A percentile compares a stretch with the other conserved stretches of the same genome.
These are phyloP conservation scores for Globisporangium canariense DNA, from an alignment of 352 stramenopile genomes.

Conservation along the genomic window DNA sequence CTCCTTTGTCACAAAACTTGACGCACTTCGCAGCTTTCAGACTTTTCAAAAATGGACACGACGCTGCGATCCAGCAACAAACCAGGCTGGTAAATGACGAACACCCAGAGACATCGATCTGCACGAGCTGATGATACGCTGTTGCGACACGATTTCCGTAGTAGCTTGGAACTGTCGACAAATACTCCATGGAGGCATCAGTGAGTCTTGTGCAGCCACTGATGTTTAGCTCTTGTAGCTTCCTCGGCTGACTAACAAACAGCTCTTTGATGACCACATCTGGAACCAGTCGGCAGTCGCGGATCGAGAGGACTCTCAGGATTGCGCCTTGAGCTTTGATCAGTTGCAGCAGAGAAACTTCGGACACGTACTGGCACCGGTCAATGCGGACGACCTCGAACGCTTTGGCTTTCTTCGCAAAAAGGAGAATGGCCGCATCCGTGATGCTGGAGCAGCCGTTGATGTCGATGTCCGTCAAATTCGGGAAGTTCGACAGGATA, in stretches of 20 bases:
- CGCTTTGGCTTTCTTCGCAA: constrained; percentile 35
- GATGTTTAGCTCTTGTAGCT: constrained; percentile 60
- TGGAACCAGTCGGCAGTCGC: constrained; percentile 32
- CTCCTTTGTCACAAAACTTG: constrained; percentile 55
- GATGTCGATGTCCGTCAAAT: constrained; percentile 42
- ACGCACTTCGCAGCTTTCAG: constrained; percentile 42
- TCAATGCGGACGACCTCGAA: constrained; percentile 49
- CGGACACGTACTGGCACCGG: constrained; percentile 36
- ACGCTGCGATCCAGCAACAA: constrained; percentile 58
- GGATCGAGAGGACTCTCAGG: constrained; percentile 44
- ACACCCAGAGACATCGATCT: constrained; percentile 60
- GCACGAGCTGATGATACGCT: constrained; percentile 38
- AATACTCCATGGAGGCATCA: constrained; percentile 52
- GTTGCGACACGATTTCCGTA: constrained; percentile 43
- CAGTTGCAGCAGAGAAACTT: constrained; percentile 34
- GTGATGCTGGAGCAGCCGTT: constrained; percentile 53
- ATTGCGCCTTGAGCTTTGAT: constrained; percentile 28
- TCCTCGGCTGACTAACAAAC: constrained; percentile 37
- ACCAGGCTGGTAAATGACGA: constrained; percentile 43
- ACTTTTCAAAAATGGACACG: constrained; percentile 48
- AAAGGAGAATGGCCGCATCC: constrained; percentile 34
- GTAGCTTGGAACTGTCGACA: constrained; percentile 49
- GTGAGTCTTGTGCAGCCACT: constrained; percentile 44
- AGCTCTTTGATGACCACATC: constrained; percentile 45
- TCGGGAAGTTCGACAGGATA: constrained; percentile 31